These are phyloP conservation scores for Camellia japonica DNA, from an alignment of 148 eudicot species.

Conservation along the genomic window DNA sequence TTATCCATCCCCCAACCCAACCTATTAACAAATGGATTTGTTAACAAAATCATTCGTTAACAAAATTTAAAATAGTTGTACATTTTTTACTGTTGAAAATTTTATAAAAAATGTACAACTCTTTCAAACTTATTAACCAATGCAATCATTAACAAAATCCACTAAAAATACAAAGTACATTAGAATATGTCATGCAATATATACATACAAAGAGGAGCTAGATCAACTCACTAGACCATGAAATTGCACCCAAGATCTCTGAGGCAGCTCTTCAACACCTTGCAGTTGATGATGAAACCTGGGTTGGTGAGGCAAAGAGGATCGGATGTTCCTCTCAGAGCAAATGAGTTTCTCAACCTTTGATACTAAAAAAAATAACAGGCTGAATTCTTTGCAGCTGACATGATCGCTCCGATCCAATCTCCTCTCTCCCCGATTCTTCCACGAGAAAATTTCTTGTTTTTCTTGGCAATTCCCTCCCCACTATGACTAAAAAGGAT, in stretches of 20 bases:
- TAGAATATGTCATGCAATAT: slow-evolving; percentile 13
- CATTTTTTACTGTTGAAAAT: too few species aligned
- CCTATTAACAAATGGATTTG: neutral
- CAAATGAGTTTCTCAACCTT: slow-evolving; percentile 32
- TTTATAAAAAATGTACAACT: too few species aligned
- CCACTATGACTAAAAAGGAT: neutral
- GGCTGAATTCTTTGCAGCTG: slow-evolving; percentile 54
- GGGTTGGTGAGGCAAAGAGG: slow-evolving; percentile 35
- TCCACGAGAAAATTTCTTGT: neutral
- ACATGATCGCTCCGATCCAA: slow-evolving; percentile 81
- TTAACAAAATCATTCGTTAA: too few species aligned
- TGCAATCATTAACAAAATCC: too few species aligned
- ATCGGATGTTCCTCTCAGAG: slow-evolving; percentile 97
- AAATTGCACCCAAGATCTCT: slow-evolving; percentile 8
- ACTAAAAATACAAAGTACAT: neutral
- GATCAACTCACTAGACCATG: slow-evolving; percentile 5
- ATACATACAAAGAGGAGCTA: neutral
- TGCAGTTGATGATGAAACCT: slow-evolving; percentile 4
- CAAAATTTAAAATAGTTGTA: too few species aligned
- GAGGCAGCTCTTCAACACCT: neutral
- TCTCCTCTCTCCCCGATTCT: slow-evolving; percentile 25
- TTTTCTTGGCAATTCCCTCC: slow-evolving; percentile 1
- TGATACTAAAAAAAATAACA: slow-evolving; percentile 8
- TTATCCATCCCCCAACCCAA: slow-evolving; percentile 6
- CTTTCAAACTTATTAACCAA: too few species aligned